phyloP scores from a whole-genome alignment of 805 yeast species.

The Starmerella powellii region DNA sequence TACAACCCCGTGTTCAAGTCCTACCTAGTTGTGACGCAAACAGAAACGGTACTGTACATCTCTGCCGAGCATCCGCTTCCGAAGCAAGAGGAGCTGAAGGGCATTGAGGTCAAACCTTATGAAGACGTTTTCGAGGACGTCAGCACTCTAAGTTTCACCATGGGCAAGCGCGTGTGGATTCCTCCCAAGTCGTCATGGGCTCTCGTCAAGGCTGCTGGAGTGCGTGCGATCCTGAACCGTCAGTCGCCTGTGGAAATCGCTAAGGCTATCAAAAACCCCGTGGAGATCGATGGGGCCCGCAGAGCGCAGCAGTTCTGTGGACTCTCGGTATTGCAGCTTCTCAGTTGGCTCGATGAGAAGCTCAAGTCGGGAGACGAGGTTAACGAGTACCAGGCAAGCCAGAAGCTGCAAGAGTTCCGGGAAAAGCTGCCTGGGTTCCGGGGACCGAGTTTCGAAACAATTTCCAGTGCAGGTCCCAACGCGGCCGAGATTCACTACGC shows the following conservation, averaged over 20 bases:
- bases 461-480: conserved; percentile 63
- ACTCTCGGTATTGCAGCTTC: conserved; percentile 55
- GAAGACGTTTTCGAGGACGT: conserved; percentile 48
- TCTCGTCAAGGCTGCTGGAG: conserved; percentile 40
- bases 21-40: conserved; percentile 39
- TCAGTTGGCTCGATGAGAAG: conserved; percentile 71
- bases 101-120: conserved; percentile 43
- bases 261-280: conserved; percentile 63
- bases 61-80: conserved; percentile 6
- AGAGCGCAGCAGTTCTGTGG: conserved; percentile 78
- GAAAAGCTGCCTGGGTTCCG: conserved; percentile 29
- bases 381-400: conserved; percentile 48
- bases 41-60: conserved; percentile 41
- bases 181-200: conserved; percentile 61
- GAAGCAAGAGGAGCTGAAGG: conserved; percentile 31
- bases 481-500: conserved; percentile 68
- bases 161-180: conserved; percentile 34
- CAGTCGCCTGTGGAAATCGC: conserved; percentile 52
- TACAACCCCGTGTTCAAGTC: conserved; percentile 81
- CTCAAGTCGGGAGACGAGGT: conserved; percentile 32
- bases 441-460: conserved; percentile 63
- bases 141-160: conserved; percentile 17
- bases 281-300: conserved; percentile 60
- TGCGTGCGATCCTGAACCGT: conserved; percentile 32
- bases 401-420: conserved; percentile 40